phyloP scores from a whole-genome alignment of 1,284 basidiomycete species.

The Ustilago xerochloae region DNA sequence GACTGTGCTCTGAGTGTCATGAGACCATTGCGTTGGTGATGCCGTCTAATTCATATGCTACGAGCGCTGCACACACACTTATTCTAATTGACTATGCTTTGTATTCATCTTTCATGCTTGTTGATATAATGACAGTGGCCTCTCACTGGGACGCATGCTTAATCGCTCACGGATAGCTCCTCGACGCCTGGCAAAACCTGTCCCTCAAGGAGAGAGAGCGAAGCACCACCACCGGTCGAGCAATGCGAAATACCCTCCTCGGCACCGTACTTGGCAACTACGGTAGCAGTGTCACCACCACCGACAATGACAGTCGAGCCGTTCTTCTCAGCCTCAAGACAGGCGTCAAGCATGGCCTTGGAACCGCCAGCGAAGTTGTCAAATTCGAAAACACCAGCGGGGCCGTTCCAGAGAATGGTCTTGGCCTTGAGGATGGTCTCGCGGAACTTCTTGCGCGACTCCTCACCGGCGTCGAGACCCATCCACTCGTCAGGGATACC shows the following conservation, averaged over 20 bases:
- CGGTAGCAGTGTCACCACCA: conserved; percentile 68
- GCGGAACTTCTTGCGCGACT: conserved; percentile 83
- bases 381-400: conserved; percentile 98
- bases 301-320: conserved; percentile 90
- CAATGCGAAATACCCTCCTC: conserved; percentile 95
- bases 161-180: conserved; percentile 56
- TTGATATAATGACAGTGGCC: too few species aligned
- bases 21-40: too few species aligned
- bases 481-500: conserved; percentile 94
- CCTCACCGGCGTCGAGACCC: conserved; percentile 78
- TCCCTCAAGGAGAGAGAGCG: conserved; percentile 75
- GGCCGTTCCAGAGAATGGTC: conserved; percentile 98
- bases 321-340: conserved; percentile 84
- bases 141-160: too few species aligned
- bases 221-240: conserved; percentile 95
- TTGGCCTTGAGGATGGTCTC: conserved; percentile 86
- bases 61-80: too few species aligned
- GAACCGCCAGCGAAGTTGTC: conserved; percentile 89
- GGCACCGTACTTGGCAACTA: conserved; percentile 72
- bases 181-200: conserved; percentile 73
- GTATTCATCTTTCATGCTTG: too few species aligned
- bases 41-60: too few species aligned
- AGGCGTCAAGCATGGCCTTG: conserved; percentile 84
- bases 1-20: too few species aligned
- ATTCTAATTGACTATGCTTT: too few species aligned